Percentiles rank a stretch among this genome's conserved stretches.
These are phyloP conservation scores for Oxytropis ochrocephala DNA, from an alignment of 306 rosid species.

Conservation along the genomic window DNA sequence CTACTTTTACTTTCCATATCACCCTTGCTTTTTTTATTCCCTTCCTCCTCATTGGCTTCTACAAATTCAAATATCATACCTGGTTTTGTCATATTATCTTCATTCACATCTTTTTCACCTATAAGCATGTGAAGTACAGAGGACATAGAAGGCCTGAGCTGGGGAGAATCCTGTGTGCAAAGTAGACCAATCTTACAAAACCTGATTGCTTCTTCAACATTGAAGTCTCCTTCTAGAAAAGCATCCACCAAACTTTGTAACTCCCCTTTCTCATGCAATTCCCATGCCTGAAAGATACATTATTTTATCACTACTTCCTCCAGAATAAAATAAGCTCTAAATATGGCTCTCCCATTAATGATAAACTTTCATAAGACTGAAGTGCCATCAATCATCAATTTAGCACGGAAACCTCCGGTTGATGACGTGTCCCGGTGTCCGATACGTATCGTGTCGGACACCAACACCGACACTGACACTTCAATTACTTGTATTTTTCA, in stretches of 20 bases:
- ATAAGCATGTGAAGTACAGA: conserved; percentile 52
- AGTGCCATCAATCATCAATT: too few species aligned
- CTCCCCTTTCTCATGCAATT: conserved; percentile 43
- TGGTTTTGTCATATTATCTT: conserved; percentile 48
- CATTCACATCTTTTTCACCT: conserved; percentile 44
- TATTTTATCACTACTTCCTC: conserved; percentile 7
- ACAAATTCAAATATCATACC: conserved; percentile 56
- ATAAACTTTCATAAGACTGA: too few species aligned
- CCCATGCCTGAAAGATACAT: conserved; percentile 55
- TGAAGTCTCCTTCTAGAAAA: conserved; percentile 28
- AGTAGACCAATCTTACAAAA: conserved; percentile 64
- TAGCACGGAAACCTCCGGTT: too few species aligned
- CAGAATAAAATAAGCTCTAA: too few species aligned
- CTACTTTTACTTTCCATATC: conserved; percentile 15
- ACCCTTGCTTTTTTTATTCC: conserved; percentile 16
- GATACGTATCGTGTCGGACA: too few species aligned
- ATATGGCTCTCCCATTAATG: too few species aligned
- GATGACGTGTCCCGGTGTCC: too few species aligned
- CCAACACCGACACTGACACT: too few species aligned
- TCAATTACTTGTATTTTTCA: too few species aligned
- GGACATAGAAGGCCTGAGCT: conserved; percentile 75
- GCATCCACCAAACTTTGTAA: conserved; percentile 47
- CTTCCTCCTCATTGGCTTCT: conserved; percentile 20
- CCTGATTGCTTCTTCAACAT: conserved; percentile 46
- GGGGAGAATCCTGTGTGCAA: conserved; percentile 76